These are phyloP conservation scores for Hyphopichia pseudoburtonii DNA, from an alignment of 1,139 yeast species.

Conservation along the genomic window DNA sequence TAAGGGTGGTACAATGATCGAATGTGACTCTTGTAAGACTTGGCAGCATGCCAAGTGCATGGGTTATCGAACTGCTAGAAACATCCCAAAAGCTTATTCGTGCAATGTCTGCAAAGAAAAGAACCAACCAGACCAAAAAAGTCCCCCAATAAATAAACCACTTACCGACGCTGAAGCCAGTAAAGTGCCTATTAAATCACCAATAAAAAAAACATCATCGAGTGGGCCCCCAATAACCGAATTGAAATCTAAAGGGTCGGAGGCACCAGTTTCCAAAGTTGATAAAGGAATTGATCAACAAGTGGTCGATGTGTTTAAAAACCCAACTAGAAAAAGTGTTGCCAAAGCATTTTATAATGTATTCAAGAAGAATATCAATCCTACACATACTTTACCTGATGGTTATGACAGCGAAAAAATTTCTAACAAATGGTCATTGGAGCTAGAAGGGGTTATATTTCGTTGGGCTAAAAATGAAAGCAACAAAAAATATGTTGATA, in stretches of 20 bases:
- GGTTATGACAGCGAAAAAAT: slow-evolving; percentile 27
- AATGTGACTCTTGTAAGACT: slow-evolving; percentile 73
- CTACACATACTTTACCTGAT: slow-evolving; percentile 27
- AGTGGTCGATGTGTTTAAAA: slow-evolving; percentile 19
- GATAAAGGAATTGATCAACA: too few species aligned
- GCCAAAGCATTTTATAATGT: slow-evolving; percentile 39
- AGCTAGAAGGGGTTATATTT: slow-evolving; percentile 42
- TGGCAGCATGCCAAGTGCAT: slow-evolving; percentile 88
- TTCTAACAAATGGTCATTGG: slow-evolving; percentile 37
- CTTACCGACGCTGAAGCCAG: background rate
- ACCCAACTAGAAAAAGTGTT: slow-evolving; percentile 35
- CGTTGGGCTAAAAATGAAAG: slow-evolving; percentile 20
- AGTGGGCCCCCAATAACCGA: too few species aligned
- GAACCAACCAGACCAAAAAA: too few species aligned
- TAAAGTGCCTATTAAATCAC: background rate
- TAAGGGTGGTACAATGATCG: slow-evolving; percentile 65
- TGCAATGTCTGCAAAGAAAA: slow-evolving; percentile 30
- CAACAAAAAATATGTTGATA: slow-evolving; percentile 37
- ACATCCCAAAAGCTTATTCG: slow-evolving; percentile 31
- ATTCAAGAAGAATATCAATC: slow-evolving; percentile 44
- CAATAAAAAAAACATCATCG: background rate
- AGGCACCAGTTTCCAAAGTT: too few species aligned
- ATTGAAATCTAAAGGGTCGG: too few species aligned
- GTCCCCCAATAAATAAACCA: too few species aligned
- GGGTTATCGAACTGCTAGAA: slow-evolving; percentile 39